Evolutionary conservation across 371 early-diverging fungal species (phyloP), one percentile per base, ranked within the genome.

Genomic region (Chytridiales sp.): DNA sequence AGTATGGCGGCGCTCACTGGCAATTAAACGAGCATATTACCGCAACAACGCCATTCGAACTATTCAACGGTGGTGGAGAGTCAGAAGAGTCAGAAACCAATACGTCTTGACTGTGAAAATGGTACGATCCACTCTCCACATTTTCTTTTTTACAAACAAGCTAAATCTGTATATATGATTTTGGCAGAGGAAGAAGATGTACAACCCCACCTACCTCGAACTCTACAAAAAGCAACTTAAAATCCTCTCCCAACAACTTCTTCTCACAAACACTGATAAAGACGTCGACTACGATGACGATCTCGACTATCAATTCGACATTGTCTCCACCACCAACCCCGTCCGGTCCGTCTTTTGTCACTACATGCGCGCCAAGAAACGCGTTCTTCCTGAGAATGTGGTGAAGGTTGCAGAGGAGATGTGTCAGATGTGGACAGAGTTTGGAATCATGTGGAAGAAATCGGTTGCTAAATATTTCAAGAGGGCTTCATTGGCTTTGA

Each of bases 281-380:
- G 53, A 52, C 38, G 53, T n/a, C 11, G 27, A 31, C 11, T 52
- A 52, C 35, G 53, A 52, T 9, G n/a, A 17, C 21, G 30, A 52
- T 40, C 24, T 13, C 1, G 38, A 36, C 15, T 5, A 22, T 22
- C 13, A 17, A 2, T 17, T 19, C 13, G 29, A 21, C 34, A 38
- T 15, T 22, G 32, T 15, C 17, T 30, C 26, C 30, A 26, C 38
- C 9, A 38, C 38, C 38, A 38, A 9, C 38, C 38, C 11, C 9
- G 38, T 38, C 38, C 38, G 38, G 11, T 38, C n/a, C 38, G n/a
- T n/a, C 38, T 9, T n/a, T n/a, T 38, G 11, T 9, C 38, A 9
- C 38, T 48, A 27, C 35, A 52, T 26, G 53, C 39, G 17, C 53
- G 53, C 34, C 21, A 52, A 19, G 35, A 35, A 2, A 19, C 39